phyloP scores from a whole-genome alignment of 345 rosid species.

The Litchi chinensis region DNA sequence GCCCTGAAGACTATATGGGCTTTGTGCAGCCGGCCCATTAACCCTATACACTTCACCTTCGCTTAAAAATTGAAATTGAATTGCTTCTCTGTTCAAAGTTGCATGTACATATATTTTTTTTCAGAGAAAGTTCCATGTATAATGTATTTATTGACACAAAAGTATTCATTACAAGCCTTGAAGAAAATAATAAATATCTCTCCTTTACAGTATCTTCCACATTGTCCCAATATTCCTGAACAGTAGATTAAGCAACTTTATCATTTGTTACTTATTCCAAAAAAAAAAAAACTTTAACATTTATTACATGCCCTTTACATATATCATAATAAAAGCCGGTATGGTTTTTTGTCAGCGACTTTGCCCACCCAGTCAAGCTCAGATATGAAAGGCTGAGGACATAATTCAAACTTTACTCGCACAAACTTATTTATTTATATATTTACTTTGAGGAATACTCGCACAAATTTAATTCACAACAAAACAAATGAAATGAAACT shows the following conservation, averaged over 20 bases:
- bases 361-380: conserved; percentile 17
- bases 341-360: background rate
- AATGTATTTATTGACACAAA: too few species aligned
- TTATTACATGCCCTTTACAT: too few species aligned
- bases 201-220: background rate
- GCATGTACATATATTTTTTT: background rate
- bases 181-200: too few species aligned
- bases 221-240: background rate
- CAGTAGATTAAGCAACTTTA: background rate
- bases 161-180: background rate
- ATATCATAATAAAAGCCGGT: background rate
- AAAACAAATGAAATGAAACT: background rate
- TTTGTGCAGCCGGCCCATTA: background rate
- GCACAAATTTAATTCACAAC: background rate
- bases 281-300: background rate
- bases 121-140: too few species aligned
- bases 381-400: conserved; percentile 32
- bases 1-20: background rate
- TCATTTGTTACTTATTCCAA: background rate
- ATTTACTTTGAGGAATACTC: too few species aligned
- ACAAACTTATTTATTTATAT: background rate
- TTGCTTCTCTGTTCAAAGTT: too few species aligned
- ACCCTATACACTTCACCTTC: too few species aligned
- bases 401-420: conserved; percentile 5
- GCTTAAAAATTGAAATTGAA: background rate